Evolutionary conservation across 306 rosid genomes (phyloP), one percentile per base, ranked within the genome.

Genomic region (Quercus robur): DNA sequence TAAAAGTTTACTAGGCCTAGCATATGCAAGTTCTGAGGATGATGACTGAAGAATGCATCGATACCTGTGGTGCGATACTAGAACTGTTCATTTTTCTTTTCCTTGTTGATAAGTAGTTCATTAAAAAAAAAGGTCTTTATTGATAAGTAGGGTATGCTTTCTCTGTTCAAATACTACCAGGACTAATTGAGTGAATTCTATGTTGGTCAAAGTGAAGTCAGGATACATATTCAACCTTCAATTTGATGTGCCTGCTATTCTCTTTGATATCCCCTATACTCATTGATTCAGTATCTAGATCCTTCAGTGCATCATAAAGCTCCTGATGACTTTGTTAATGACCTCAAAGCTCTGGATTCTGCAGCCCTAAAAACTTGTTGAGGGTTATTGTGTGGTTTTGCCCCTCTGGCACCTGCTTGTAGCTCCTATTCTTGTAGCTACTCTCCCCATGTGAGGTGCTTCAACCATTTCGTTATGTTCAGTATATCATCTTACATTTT

Each of bases 1-100:
- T 44, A 88, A 86, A 58, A 86, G 99, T 74, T 85, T 93, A 77
- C 86, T 94, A 44, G 97, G 99, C 44, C 78, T 94, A 80, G 90
- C 94, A 54, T 94, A 94, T 80, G 88, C 90, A 78, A 88, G 95
- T 81, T 95, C 99, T 31, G 99, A 92, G 30, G 98, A 94, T 35
- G 98, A 94, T 56, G 94, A 93, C 56, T 90, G 88, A 90, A 77
- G 56, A 70, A 62, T 21, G 46, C 75, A 76, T 44, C 18, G 61
- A 25, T 30, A 8, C 66, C 57, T 72, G 79, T 70, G 76, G 56
- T 7, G 58, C 77, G 62, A 75, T 30, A 20, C 44, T 31, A 25
- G 10, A 18, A 58, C 61, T 23, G 17, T 69, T 81, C 68, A 46
- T 25, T 76, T 61, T 79, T 66, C 61, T 70, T 10, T 38, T 38